These are phyloP conservation scores for Lepidium aucheri DNA, from an alignment of 345 rosid species.

Conservation along the genomic window DNA sequence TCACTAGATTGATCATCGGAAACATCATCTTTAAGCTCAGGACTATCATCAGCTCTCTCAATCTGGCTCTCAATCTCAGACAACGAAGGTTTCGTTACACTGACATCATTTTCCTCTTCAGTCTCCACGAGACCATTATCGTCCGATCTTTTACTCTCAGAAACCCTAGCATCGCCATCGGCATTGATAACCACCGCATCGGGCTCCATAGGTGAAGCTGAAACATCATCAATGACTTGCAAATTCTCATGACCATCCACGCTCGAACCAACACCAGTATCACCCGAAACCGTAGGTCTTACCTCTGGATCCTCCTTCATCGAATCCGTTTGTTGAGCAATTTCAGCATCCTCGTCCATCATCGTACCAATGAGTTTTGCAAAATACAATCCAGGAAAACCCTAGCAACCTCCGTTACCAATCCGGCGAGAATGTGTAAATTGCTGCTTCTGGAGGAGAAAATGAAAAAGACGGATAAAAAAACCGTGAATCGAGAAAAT, in stretches of 20 bases:
- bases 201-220: conserved; percentile 13
- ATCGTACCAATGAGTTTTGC: background rate
- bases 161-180: conserved; percentile 17
- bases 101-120: conserved; percentile 3
- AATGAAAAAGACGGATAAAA: background rate
- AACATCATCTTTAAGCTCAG: conserved; percentile 8
- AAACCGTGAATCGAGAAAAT: background rate
- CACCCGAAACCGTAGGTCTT: background rate
- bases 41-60: conserved; percentile 5
- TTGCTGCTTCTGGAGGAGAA: background rate
- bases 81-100: conserved; percentile 27
- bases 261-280: background rate
- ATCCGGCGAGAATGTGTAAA: background rate
- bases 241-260: background rate
- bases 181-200: conserved; percentile 3
- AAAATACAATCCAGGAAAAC: background rate
- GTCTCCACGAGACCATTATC: background rate
- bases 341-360: conserved; percentile 18
- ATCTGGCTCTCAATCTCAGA: conserved; percentile 20
- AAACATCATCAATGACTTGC: background rate
- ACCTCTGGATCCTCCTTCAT: conserved; percentile 6
- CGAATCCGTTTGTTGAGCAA: conserved; percentile 4
- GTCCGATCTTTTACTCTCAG: conserved; percentile 13
- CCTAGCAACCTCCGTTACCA: background rate
- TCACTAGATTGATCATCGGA: conserved; percentile 30